Evolutionary conservation across 1,284 basidiomycete genomes (phyloP).

Genomic region (Trichosporon ovoides): DNA sequence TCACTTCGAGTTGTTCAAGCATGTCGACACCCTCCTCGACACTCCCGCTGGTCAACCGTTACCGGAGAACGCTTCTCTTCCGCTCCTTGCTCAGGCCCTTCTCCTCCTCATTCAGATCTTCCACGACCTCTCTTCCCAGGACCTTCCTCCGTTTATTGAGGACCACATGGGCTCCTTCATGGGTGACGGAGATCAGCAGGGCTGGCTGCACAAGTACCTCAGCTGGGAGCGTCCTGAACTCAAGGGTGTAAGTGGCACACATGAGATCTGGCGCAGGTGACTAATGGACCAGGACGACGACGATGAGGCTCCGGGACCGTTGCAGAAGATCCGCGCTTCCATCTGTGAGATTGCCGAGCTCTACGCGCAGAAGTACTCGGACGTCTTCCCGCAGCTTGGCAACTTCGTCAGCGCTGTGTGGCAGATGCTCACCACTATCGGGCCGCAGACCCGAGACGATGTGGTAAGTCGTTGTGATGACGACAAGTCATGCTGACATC

Average conservation of each 20-base stretch:
- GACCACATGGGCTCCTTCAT: conserved; percentile 81
- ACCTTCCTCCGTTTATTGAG: conserved; percentile 90
- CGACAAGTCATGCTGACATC: neutral
- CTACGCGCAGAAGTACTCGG: conserved; percentile 85
- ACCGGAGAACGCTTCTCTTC: conserved; percentile 45
- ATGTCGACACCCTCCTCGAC: conserved; percentile 51
- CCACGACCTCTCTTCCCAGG: conserved; percentile 91
- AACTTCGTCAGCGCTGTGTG: conserved; percentile 87
- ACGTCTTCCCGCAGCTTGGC: conserved; percentile 74
- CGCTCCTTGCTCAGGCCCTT: conserved; percentile 64
- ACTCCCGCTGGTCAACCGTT: conserved; percentile 40
- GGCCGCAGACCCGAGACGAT: conserved; percentile 65
- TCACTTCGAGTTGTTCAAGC: conserved; percentile 75
- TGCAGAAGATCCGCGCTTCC: conserved; percentile 79
- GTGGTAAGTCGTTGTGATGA: conserved; percentile 53
- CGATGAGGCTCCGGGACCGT: conserved; percentile 71
- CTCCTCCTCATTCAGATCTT: conserved; percentile 78
- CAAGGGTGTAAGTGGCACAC: conserved; percentile 51
- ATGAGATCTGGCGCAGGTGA: neutral
- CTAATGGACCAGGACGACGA: conserved; percentile 59
- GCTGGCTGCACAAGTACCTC: conserved; percentile 73
- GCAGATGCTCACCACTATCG: conserved; percentile 71
- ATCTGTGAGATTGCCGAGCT: conserved; percentile 92
- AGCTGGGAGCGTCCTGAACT: conserved; percentile 69
- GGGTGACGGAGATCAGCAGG: conserved; percentile 53